These are phyloP conservation scores for Salix udensis DNA, from an alignment of 345 rosid genomes.

Conservation along the genomic window DNA sequence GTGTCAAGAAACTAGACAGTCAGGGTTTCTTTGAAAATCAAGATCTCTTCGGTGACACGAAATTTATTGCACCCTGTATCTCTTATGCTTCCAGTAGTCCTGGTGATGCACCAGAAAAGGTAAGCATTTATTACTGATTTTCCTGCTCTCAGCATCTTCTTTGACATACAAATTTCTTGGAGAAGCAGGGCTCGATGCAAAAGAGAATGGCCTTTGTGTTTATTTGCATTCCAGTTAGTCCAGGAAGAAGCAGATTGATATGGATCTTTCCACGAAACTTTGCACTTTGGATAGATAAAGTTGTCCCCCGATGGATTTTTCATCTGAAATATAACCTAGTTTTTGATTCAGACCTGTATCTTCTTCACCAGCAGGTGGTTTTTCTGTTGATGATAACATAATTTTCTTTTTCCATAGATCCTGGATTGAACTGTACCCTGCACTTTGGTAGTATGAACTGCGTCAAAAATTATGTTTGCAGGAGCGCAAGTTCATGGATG, in stretches of 20 bases:
- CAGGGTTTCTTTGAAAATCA: conserved; percentile 57
- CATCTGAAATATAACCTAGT: conserved; percentile 71
- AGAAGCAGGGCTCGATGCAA: conserved; percentile 26
- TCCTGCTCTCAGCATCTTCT: neutral
- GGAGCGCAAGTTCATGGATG: conserved; percentile 82
- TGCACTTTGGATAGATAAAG: conserved; percentile 58
- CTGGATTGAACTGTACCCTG: no score
- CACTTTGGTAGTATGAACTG: no score
- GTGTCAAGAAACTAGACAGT: conserved; percentile 42
- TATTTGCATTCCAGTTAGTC: conserved; percentile 83
- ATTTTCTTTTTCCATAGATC: neutral
- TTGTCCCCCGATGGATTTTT: conserved; percentile 82
- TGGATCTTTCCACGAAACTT: conserved; percentile 81
- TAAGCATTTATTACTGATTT: conserved; percentile 7
- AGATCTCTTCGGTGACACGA: conserved; percentile 47
- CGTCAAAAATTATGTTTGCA: conserved; percentile 14
- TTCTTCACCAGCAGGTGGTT: conserved; percentile 79
- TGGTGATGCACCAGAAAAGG: conserved; percentile 39
- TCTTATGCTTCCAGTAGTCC: conserved; percentile 44
- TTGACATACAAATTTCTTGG: neutral
- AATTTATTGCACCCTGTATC: conserved; percentile 69
- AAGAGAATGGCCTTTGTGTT: conserved; percentile 56
- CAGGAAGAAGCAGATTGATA: conserved; percentile 80
- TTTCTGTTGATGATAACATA: neutral
- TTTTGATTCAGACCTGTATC: conserved; percentile 83